A percentile compares a stretch with the other conserved stretches of the same genome.
phyloP scores from a whole-genome alignment of 306 rosid genomes.

The Cyclanthera cordifolia region DNA sequence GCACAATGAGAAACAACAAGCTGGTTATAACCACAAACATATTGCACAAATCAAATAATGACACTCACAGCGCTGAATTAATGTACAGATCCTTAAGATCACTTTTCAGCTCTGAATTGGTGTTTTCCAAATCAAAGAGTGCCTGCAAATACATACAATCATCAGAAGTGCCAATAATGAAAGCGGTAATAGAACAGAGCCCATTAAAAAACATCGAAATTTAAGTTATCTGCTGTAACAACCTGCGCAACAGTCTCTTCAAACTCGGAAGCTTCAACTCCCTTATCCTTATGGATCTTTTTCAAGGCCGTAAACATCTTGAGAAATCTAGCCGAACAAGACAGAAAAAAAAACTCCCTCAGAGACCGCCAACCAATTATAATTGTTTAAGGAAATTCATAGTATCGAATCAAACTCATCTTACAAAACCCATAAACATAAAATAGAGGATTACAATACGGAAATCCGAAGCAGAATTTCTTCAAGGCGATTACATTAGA shows the following conservation, averaged over 20 bases:
- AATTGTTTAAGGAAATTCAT: neutral
- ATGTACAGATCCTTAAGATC: conserved; percentile 65
- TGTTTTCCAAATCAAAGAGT: conserved; percentile 68
- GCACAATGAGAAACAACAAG: neutral
- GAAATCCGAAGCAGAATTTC: neutral
- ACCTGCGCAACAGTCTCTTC: conserved; percentile 73
- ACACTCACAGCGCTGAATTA: conserved; percentile 44
- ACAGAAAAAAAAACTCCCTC: neutral
- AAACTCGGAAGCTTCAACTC: conserved; percentile 53
- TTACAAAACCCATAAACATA: neutral
- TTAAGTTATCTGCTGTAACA: neutral
- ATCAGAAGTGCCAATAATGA: neutral
- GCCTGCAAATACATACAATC: conserved; percentile 25
- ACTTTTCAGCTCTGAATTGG: conserved; percentile 59
- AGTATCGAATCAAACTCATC: neutral
- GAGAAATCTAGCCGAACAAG: conserved; percentile 19
- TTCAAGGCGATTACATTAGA: neutral
- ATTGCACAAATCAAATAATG: neutral
- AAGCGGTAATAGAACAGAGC: neutral
- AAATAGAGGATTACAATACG: neutral
- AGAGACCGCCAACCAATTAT: neutral
- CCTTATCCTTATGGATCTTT: conserved; percentile 62
- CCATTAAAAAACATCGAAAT: neutral
- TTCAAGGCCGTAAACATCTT: conserved; percentile 58
- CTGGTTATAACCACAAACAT: too few relatives aligned